Percentiles rank a stretch among this genome's conserved stretches.
Conservation (phyloP, 2,329 filamentous ascomycete genomes). For the Colletotrichum karsti region DNA sequence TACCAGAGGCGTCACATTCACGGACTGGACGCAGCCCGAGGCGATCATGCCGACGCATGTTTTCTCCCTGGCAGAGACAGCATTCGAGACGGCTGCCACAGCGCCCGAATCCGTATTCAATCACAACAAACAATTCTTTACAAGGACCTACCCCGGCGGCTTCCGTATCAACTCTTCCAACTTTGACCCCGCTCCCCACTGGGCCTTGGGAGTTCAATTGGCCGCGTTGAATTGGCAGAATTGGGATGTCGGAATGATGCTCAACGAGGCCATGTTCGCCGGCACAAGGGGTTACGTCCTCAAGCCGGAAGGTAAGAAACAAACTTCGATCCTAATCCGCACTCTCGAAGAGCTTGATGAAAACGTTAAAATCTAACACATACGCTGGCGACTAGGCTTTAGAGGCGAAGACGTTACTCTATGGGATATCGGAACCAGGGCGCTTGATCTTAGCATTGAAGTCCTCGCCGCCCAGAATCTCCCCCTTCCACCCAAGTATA, state of each 20-base stretch:
- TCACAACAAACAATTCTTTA: conserved; percentile 83
- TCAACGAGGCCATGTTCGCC: conserved; percentile 92
- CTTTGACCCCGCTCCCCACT: conserved; percentile 84
- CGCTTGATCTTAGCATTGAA: conserved; percentile 75
- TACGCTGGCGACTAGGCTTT: neutral
- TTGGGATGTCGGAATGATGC: conserved; percentile 92
- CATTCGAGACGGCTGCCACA: conserved; percentile 68
- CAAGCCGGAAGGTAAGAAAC: conserved; percentile 74
- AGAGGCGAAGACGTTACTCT: too few species aligned
- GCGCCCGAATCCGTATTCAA: conserved; percentile 69
- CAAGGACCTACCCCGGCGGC: conserved; percentile 89
- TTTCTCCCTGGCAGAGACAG: conserved; percentile 72
- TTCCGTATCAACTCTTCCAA: conserved; percentile 86
- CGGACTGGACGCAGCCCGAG: conserved; percentile 77
- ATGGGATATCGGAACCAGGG: conserved; percentile 58
- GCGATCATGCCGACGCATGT: conserved; percentile 72
- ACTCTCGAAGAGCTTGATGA: neutral
- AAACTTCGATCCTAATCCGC: too few species aligned
- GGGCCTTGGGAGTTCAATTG: conserved; percentile 89
- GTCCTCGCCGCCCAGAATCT: conserved; percentile 81
- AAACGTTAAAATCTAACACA: conserved; percentile 33
- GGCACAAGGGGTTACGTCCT: conserved; percentile 86
- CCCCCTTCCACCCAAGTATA: conserved; percentile 66
- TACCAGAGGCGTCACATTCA: conserved; percentile 84
- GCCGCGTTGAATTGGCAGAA: conserved; percentile 95